Base-by-base conservation (phyloP, 331 rosid genomes). In the Rosa hybrid region DNA sequence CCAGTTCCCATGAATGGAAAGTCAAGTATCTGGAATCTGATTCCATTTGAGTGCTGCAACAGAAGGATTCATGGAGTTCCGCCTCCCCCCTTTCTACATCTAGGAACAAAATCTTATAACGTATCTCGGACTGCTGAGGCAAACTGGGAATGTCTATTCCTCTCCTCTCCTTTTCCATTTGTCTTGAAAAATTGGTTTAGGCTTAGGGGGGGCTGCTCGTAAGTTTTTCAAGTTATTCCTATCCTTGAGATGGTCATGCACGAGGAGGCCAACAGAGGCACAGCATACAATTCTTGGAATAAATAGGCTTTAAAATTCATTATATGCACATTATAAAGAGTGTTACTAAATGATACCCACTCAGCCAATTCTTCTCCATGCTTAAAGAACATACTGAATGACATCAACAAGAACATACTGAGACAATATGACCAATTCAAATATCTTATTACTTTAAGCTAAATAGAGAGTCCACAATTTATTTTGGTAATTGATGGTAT, bases 401-500 rank as follows among this genome's bases (percentile, higher is more conserved):
- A 49, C 18, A 49, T 49, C 54, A 14, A 49, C 6, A 12, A 4
- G 3, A 14, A 49, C 12, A 34, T 34, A 34, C 12, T 13, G 54
- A 45, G 48, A 34, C 42, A 51, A 78, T 45, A 63, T 17, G 80
- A 38, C 38, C 63, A 49, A n/a, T 23, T 63, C 23, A 62, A 67
- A 70, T 23, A 85, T 34, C 71, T 68, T 71, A 81, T 80, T 49
- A 57, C 57, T n/a, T 38, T 56, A 83, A 59, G 30, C 44, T 53
- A 38, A 69, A 71, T 54, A 49, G 54, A 38, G 59, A 78, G 81
- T 72, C 44, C 4, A 80, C 54, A 79, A 80, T 84, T 92, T 92
- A 89, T 92, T 90, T 75, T 76, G 74, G 81, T 62, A 82, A 80
- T 60, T 77, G 64, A 64, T 21, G 38, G 70, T 76, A 73, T 45